phyloP scores from a whole-genome alignment of 1,139 yeast species.

The Candida freyschussii region DNA sequence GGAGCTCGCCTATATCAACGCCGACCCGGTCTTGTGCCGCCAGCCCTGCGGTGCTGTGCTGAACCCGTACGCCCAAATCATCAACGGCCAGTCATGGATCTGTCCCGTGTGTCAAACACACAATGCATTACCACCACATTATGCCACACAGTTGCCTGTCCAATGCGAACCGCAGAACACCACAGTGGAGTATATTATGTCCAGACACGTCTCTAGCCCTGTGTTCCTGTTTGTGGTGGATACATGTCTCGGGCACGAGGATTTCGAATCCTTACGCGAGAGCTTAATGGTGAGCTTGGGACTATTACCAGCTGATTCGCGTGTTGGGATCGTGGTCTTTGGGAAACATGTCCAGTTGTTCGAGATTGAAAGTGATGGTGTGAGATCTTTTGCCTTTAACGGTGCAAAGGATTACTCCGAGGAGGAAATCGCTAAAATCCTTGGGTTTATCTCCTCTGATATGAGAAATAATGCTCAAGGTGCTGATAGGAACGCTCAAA shows the following conservation, averaged over 20 bases:
- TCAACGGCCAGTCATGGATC: constrained; percentile 49
- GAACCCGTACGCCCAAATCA: constrained; percentile 50
- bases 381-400: constrained; percentile 44
- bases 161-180: constrained; percentile 35
- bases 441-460: constrained; percentile 48
- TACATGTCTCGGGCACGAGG: constrained; percentile 49
- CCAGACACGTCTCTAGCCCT: constrained; percentile 35
- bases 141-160: constrained; percentile 15
- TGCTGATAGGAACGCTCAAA: constrained; percentile 14
- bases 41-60: constrained; percentile 50
- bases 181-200: constrained; percentile 59
- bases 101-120: constrained; percentile 59
- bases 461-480: constrained; percentile 22
- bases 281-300: constrained; percentile 48
- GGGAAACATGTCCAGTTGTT: constrained; percentile 66
- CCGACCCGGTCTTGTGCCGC: constrained; percentile 49
- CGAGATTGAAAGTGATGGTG: constrained; percentile 40
- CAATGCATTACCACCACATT: constrained; percentile 44
- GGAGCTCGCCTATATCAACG: constrained; percentile 35
- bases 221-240: constrained; percentile 66
- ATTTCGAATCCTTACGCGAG: constrained; percentile 52
- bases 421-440: constrained; percentile 45
- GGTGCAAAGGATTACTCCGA: constrained; percentile 52
- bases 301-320: constrained; percentile 55
- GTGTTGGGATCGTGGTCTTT: constrained; percentile 54